Evolutionary conservation across 2,329 filamentous ascomycete genomes (phyloP), one percentile per base, ranked within the genome.

Genomic region (Hypoxylon sp.): DNA sequence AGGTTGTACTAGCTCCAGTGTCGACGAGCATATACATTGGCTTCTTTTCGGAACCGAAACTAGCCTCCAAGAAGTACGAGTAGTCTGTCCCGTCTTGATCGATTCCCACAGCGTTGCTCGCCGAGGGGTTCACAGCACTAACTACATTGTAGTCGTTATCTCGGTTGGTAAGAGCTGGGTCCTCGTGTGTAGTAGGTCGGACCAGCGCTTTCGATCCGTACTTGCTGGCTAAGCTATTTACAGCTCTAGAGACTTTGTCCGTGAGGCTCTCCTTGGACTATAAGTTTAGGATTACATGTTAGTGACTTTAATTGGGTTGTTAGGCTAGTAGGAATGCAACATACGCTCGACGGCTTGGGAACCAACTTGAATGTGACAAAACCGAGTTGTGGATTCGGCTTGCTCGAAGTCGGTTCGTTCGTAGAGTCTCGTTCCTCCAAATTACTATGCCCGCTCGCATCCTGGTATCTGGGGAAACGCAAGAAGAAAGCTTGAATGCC

Each of bases 1-100:
- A 97, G 11, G 90, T 93, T 63, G 92, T 93, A 21, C 87, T 87
- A 41, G 89, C 88, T 25, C 89, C 89, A 6, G 89, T 90, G 75
- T 91, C 89, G 63, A 91, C 80, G 25, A 91, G 83, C 85, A 91
- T 86, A 72, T 86, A 87, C 71, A 91, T 72, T 1, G 83, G 76
- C 69, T 85, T 87, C 45, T 79, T 78, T 13, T 81, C 78, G 2
- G 88, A 88, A 13, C 89, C 89, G 14, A 91, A 75, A 34, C 80
- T 73, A 14, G 86, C 86, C 74, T 88, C 78, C 46, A 88, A 79
- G 72, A 91, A 91, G 78, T 91, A 91, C 1, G 88, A 89, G 71
- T 85, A 89, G 74, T 91, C 89, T 14, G 85, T 86, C 14, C 89
- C 89, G 74, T 91, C 89, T 74, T 91, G 89, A 73, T 86, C 78